Evolutionary conservation across 1,139 yeast genomes (phyloP).

Genomic region (Meyerozyma athensensis): DNA sequence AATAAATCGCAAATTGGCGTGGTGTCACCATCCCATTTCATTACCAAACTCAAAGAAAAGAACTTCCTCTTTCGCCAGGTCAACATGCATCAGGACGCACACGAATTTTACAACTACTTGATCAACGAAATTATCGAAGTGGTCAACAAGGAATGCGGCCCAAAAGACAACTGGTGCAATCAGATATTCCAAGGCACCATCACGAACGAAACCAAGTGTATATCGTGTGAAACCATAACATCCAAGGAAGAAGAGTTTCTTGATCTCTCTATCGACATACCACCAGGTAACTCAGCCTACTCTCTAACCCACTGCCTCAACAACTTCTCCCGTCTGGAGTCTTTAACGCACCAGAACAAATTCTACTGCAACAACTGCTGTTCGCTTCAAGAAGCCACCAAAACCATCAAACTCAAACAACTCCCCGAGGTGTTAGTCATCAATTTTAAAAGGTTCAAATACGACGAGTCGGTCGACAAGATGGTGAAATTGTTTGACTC

Average conservation of each 20-base stretch:
- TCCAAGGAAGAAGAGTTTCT: slow-evolving; percentile 81
- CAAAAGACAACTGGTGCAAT: slow-evolving; percentile 51
- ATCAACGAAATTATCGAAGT: slow-evolving; percentile 79
- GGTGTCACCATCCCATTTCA: slow-evolving; percentile 73
- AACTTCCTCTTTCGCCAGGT: slow-evolving; percentile 82
- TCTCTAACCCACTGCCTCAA: slow-evolving; percentile 68
- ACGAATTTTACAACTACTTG: slow-evolving; percentile 85
- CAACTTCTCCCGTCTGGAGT: slow-evolving; percentile 81
- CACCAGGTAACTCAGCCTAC: slow-evolving; percentile 59
- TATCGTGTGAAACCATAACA: slow-evolving; percentile 85
- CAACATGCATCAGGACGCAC: slow-evolving; percentile 96
- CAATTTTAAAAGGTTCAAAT: slow-evolving; percentile 87
- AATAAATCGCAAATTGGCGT: slow-evolving; percentile 69
- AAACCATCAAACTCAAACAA: slow-evolving; percentile 76
- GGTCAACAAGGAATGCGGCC: slow-evolving; percentile 38
- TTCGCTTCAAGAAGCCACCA: slow-evolving; percentile 90
- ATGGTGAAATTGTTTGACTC: slow-evolving; percentile 86
- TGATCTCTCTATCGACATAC: slow-evolving; percentile 83
- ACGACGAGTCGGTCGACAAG: slow-evolving; percentile 75
- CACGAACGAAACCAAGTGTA: slow-evolving; percentile 84
- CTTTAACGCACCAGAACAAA: slow-evolving; percentile 81
- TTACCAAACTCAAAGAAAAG: slow-evolving; percentile 71
- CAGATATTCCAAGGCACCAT: slow-evolving; percentile 79
- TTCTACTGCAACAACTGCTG: slow-evolving; percentile 90
- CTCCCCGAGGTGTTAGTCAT: slow-evolving; percentile 77